phyloP scores from a whole-genome alignment of 2,329 filamentous ascomycete genomes.

The Colletotrichum sidae region DNA sequence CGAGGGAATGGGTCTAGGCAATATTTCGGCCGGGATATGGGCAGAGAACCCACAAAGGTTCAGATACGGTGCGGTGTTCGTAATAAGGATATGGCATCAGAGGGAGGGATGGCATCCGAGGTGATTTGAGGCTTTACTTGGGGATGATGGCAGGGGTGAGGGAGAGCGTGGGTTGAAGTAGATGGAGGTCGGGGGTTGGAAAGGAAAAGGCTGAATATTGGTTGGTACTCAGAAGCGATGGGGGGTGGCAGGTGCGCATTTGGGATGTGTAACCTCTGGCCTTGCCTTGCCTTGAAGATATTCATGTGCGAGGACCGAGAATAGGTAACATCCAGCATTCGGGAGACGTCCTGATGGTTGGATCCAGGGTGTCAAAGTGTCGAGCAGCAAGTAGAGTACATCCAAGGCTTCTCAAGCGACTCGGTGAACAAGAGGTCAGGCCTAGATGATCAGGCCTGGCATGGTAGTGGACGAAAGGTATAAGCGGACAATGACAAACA shows the following conservation, averaged over 20 bases:
- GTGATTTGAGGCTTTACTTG: slow-evolving; percentile 5
- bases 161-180: slow-evolving; percentile 23
- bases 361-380: slow-evolving; percentile 19
- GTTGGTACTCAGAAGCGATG: slow-evolving; percentile 4
- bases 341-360: slow-evolving; percentile 2
- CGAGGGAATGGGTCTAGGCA: slow-evolving; percentile 30
- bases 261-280: slow-evolving; percentile 19
- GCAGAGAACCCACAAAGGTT: slow-evolving; percentile 31
- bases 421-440: slow-evolving; percentile 5
- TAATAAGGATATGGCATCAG: slow-evolving; percentile 32
- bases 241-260: background rate
- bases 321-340: slow-evolving; percentile 29
- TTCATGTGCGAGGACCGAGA: slow-evolving; percentile 31
- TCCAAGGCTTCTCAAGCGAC: background rate
- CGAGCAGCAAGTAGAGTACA: slow-evolving; percentile 4
- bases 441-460: slow-evolving; percentile 1
- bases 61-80: slow-evolving; percentile 17
- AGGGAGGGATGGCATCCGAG: slow-evolving; percentile 16
- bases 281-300: no score
- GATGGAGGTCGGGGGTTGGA: slow-evolving; percentile 33
- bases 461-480: background rate
- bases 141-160: slow-evolving; percentile 2
- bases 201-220: slow-evolving; percentile 32
- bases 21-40: slow-evolving; percentile 31
- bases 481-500: slow-evolving; percentile 10